Evolutionary conservation across 106 monocot genomes (phyloP).

Genomic region (Acorus gramineus): DNA sequence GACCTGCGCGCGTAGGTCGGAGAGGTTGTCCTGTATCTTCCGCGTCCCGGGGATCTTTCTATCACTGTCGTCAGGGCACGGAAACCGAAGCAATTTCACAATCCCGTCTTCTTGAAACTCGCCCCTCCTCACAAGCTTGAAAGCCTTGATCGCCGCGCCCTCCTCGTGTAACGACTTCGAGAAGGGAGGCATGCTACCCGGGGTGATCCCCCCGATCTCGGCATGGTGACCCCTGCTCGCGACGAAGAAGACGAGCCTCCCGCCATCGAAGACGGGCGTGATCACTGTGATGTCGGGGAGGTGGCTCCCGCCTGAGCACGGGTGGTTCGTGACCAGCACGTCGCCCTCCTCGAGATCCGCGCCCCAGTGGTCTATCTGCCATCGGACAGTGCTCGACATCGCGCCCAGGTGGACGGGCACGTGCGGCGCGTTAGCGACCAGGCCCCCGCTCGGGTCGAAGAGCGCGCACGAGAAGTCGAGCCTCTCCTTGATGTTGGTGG

Average conservation of each 20-base stretch:
- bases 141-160: conserved; percentile 88
- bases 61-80: conserved; percentile 23
- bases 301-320: conserved; percentile 90
- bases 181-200: conserved; percentile 97
- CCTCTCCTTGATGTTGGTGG: conserved; percentile 94
- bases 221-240: conserved; percentile 97
- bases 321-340: conserved; percentile 90
- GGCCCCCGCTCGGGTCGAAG: conserved; percentile 90
- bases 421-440: conserved; percentile 97
- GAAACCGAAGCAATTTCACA: conserved; percentile 36
- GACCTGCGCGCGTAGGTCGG: conserved; percentile 84
- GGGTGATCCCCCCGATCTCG: conserved; percentile 91
- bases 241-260: conserved; percentile 84
- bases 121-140: conserved; percentile 79
- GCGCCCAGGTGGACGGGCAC: conserved; percentile 95
- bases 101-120: conserved; percentile 83
- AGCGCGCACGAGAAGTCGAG: conserved; percentile 95
- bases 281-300: conserved; percentile 95
- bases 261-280: conserved; percentile 78
- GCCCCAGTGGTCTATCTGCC: conserved; percentile 80
- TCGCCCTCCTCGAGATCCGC: conserved; percentile 76
- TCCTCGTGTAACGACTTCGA: conserved; percentile 89
- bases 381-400: conserved; percentile 82
- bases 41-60: conserved; percentile 74
- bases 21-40: conserved; percentile 76